Base-by-base conservation (phyloP, 2,329 filamentous ascomycete species). In the Arthrobotrys sinensis region DNA sequence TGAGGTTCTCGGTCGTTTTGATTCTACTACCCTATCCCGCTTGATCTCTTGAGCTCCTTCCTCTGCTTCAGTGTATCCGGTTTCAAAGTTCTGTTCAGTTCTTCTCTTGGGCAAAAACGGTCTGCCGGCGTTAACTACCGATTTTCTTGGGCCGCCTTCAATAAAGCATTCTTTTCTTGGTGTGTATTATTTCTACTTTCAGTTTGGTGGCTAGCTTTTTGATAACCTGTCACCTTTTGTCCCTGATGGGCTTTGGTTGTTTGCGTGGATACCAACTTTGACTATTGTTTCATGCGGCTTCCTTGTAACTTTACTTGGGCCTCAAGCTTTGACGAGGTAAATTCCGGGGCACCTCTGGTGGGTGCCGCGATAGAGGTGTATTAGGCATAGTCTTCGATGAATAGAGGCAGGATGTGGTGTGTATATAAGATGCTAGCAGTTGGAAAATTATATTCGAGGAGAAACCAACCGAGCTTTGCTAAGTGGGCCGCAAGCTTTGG, bases 41-140 rank as follows among this genome's bases (percentile, higher is more conserved):
- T 28, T 28, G 24, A 28, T 28, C 24, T 28, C 24, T 28, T 28
- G 24, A 28, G 24, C 21, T 16, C 6, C 12, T 16, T 63, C n/a
- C 14, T 19, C 19, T 12, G 24, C 21, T 60, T 40, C 19, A 5
- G n/a, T 36, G 28, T 62, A 38, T 62, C 19, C 28, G 36, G 16
- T 40, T 60, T 52, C 53, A 38, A 64, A 43, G 24, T 21, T 70
- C 21, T 34, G 8, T 69, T 43, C 5, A n/a, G 50, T 19, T 62
- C 24, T 48, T 46, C 19, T 19, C 34, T 60, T 46, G 38, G 62
- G 34, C 7, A 28, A 62, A 64, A 71, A 64, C 16, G 40, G 50
- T 66, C 43, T 73, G 50, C 69, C 48, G 69, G 60, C 69, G 69
- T 66, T 66, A 57, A 53, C 32, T 63, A 60, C 64, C 28, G 60